These are phyloP conservation scores for Sporisorium graminicola DNA, from an alignment of 1,284 basidiomycete genomes.

Conservation along the genomic window DNA sequence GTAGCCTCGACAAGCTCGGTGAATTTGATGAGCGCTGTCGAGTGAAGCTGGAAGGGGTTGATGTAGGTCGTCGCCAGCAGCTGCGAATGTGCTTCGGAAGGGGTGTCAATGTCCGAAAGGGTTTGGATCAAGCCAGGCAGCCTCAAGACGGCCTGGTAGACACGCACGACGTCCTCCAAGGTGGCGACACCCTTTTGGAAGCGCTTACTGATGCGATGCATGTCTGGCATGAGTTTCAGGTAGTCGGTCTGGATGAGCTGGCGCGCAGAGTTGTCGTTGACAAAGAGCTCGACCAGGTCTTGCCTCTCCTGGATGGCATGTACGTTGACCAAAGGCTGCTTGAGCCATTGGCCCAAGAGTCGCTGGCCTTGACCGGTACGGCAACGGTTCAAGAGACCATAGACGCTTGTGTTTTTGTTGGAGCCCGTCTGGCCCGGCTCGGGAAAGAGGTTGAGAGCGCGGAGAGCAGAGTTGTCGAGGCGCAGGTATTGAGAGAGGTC, in stretches of 20 bases:
- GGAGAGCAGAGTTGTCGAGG: conserved; percentile 91
- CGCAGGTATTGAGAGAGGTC: conserved; percentile 96
- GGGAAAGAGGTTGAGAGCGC: conserved; percentile 89
- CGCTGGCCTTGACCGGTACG: conserved; percentile 96
- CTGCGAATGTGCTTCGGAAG: conserved; percentile 25
- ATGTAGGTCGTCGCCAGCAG: conserved; percentile 58
- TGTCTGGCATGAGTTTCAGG: conserved; percentile 91
- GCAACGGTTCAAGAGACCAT: conserved; percentile 92
- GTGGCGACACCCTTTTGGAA: conserved; percentile 87
- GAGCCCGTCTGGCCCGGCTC: conserved; percentile 67
- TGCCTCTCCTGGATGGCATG: conserved; percentile 80
- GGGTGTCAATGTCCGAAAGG: conserved; percentile 71
- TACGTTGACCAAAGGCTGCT: conserved; percentile 93
- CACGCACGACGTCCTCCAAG: conserved; percentile 93
- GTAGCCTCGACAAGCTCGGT: conserved; percentile 95
- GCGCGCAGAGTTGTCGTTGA: conserved; percentile 82
- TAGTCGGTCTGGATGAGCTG: conserved; percentile 84
- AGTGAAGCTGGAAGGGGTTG: conserved; percentile 46
- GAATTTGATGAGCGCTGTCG: conserved; percentile 73
- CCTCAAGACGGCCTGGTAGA: conserved; percentile 81
- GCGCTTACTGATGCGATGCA: conserved; percentile 90
- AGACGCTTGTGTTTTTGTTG: conserved; percentile 75
- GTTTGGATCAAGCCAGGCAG: conserved; percentile 81
- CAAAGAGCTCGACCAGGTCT: conserved; percentile 84
- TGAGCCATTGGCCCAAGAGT: conserved; percentile 91